phyloP scores from a whole-genome alignment of 495 filamentous ascomycete genomes.

The Aspergillus baeticus region DNA sequence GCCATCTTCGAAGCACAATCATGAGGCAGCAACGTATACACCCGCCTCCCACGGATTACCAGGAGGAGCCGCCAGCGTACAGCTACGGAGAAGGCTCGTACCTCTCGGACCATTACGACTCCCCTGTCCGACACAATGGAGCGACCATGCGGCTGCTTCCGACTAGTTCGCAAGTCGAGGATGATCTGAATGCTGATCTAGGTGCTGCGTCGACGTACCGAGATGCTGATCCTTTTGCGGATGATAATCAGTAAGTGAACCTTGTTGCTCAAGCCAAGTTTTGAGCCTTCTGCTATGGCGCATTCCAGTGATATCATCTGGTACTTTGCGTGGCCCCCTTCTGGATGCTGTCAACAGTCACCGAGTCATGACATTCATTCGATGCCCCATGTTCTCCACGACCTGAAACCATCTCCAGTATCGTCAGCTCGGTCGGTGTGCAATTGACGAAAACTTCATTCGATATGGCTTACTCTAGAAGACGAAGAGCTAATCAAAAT shows the following conservation, averaged over 20 bases:
- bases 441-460: not conserved
- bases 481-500: constrained; percentile 26
- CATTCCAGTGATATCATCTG: constrained; percentile 17
- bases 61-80: constrained; percentile 46
- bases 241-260: constrained; percentile 21
- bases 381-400: too few relatives aligned
- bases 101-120: constrained; percentile 33
- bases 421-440: too few relatives aligned
- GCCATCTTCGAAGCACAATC: constrained; percentile 8
- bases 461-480: constrained; percentile 6
- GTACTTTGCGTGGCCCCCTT: constrained; percentile 14
- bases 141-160: constrained; percentile 63
- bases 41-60: constrained; percentile 31
- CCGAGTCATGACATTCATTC: not conserved
- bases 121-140: constrained; percentile 30
- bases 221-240: constrained; percentile 18
- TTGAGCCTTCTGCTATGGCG: too few relatives aligned
- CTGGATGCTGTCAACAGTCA: not conserved
- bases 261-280: too few relatives aligned
- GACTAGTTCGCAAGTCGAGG: constrained; percentile 44
- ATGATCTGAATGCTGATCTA: constrained; percentile 22
- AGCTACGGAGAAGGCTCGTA: constrained; percentile 27
- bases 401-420: too few relatives aligned
- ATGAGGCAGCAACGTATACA: constrained; percentile 28
- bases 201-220: constrained; percentile 17